Evolutionary conservation across 2,329 filamentous ascomycete species (phyloP), one percentile per base, ranked within the genome.

Genomic region (Penicillium brevicompactum): DNA sequence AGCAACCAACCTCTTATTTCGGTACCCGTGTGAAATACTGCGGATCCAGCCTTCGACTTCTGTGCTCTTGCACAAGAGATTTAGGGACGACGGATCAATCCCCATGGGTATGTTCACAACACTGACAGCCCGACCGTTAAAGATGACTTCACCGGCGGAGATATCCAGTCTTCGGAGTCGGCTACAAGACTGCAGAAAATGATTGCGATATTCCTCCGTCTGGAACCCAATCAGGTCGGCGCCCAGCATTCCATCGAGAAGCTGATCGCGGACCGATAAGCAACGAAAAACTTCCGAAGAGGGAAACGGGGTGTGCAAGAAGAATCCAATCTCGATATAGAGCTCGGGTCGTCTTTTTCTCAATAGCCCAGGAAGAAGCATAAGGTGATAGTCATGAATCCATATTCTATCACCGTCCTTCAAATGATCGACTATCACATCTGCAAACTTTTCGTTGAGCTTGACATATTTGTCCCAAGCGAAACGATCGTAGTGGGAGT

Each of bases 261-360:
- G 81, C 71, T 95, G 84, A 63, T 88, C 90, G 53, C 93, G 88
- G 10, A 90, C 85, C 8, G 91, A 89, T 24, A 97, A 78, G 70
- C 92, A 97, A 44, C 92, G 86, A 76, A 97, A 97, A 2, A 97
- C 89, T 68, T 97, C 93, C 0, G 92, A 97, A 0, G 92, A 97
- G 1, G 93, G 93, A 72, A 97, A 97, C 0, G 92, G 91, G 13
- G 92, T 90, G 71, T 97, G 93, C 24, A 97, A 79, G 77, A 96
- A 97, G 79, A 97, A 93, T 9, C 93, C 93, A 65, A 97, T 97
- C 76, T 95, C 90, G 18, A 92, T 92, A 56, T 96, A 89, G 18
- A 18, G 18, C 18, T 18, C 18, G 1, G 93, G 91, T 2, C 77
- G 42, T 78, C 89, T 91, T 75, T 93, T 86, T 32, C 93, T 89